phyloP scores from a whole-genome alignment of 1,139 yeast genomes.

The Yamadazyma buinensis region DNA sequence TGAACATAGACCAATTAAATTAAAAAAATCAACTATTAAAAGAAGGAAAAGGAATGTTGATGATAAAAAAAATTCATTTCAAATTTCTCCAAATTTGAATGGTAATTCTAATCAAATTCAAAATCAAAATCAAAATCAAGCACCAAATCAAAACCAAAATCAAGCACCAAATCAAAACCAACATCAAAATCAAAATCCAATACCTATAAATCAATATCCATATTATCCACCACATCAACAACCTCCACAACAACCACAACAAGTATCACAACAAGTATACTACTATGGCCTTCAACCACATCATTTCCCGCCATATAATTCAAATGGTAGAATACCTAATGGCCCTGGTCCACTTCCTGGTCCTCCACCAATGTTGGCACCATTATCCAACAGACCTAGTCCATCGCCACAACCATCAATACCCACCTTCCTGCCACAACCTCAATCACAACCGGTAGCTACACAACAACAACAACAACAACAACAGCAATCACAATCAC shows the following conservation, averaged over 20 bases:
- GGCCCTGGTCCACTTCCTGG: constrained; percentile 48
- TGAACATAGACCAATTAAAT: constrained; percentile 68
- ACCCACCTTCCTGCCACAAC: background rate
- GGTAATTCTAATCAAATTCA: background rate
- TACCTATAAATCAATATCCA: background rate
- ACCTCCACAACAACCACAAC: constrained; percentile 1
- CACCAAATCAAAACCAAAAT: background rate
- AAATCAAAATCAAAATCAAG: background rate
- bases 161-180: constrained; percentile 1
- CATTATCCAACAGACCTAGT: no score
- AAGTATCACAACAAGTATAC: background rate
- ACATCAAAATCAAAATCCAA: background rate
- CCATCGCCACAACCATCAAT: no score
- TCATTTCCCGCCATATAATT: constrained; percentile 35
- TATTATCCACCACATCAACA: background rate
- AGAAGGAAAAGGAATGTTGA: constrained; percentile 57
- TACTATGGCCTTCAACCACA: constrained; percentile 13
- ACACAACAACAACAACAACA: no score
- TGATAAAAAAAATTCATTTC: constrained; percentile 7
- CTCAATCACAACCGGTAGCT: no score
- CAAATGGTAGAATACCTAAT: constrained; percentile 38
- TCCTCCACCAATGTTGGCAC: constrained; percentile 27
- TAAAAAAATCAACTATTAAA: constrained; percentile 71
- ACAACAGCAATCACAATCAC: background rate
- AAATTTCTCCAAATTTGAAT: background rate